Evolutionary conservation across 2,329 filamentous ascomycete species (phyloP).

Genomic region (Ceratocystis huliohia): DNA sequence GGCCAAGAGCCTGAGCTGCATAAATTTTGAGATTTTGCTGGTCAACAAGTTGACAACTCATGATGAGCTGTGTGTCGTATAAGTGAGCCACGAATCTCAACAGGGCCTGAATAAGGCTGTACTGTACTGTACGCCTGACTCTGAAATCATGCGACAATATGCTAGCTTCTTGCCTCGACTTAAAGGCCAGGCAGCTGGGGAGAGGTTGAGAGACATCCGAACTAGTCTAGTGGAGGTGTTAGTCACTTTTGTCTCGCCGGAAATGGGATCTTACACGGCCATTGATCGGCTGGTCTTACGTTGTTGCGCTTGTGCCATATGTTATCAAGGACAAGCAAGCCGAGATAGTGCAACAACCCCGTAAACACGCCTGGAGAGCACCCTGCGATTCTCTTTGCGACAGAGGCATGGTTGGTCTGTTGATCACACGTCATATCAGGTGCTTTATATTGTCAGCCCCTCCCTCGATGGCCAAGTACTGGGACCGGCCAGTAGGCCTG

Average conservation of each 20-base stretch:
- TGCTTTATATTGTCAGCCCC: neutral
- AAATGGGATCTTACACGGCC: neutral
- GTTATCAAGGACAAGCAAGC: neutral
- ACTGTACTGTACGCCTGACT: too few relatives aligned
- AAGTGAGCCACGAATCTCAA: constrained; percentile 5
- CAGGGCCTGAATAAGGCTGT: neutral
- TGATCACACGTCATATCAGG: neutral
- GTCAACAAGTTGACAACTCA: neutral
- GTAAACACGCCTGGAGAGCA: neutral
- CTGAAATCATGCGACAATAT: neutral
- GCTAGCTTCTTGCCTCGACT: neutral
- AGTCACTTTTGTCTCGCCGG: neutral
- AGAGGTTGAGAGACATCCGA: neutral
- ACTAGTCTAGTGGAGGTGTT: neutral
- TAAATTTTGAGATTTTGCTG: neutral
- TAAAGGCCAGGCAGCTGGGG: neutral
- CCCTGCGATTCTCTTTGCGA: neutral
- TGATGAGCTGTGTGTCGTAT: constrained; percentile 9
- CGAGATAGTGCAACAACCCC: neutral
- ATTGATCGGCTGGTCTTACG: neutral
- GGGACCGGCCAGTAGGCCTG: neutral
- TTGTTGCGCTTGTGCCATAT: neutral
- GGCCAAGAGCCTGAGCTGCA: neutral
- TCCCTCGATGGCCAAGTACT: too few relatives aligned
- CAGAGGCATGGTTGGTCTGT: neutral